phyloP scores from a whole-genome alignment of 148 eudicot species.

The Camellia granthamiana region DNA sequence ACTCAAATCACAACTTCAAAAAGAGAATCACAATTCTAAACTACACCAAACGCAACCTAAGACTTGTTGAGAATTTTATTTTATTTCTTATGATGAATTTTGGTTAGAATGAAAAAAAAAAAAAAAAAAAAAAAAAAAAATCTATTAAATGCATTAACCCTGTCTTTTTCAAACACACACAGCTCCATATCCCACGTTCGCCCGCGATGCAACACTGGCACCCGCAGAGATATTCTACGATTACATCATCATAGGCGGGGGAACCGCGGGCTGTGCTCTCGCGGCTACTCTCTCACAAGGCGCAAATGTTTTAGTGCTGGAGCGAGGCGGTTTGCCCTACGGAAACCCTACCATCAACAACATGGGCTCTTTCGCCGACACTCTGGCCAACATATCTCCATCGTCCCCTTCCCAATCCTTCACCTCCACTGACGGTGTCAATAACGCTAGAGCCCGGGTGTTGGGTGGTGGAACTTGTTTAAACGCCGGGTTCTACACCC shows the following conservation, averaged over 20 bases:
- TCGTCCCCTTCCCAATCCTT: conserved; percentile 70
- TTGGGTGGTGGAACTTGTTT: conserved; percentile 78
- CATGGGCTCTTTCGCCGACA: conserved; percentile 31
- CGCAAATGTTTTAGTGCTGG: conserved; percentile 56
- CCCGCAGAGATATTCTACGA: conserved; percentile 47
- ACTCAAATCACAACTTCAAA: too few relatives aligned
- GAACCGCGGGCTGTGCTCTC: conserved; percentile 78
- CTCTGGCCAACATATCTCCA: conserved; percentile 44
- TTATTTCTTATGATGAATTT: too few relatives aligned
- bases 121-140: too few relatives aligned
- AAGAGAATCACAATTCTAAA: too few relatives aligned
- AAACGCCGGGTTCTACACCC: conserved; percentile 82
- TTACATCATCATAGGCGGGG: conserved; percentile 90
- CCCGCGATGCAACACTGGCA: conserved; percentile 58
- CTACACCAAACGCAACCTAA: too few relatives aligned
- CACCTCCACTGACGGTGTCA: conserved; percentile 80
- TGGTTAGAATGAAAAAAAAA: too few relatives aligned
- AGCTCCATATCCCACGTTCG: conserved; percentile 66
- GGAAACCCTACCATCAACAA: conserved; percentile 50
- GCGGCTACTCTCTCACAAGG: conserved; percentile 69
- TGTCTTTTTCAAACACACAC: background rate
- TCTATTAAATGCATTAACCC: too few relatives aligned
- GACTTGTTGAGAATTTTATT: too few relatives aligned
- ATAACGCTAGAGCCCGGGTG: conserved; percentile 67
- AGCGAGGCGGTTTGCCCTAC: conserved; percentile 77